Percentiles rank a stretch among this genome's conserved stretches.
phyloP scores from a whole-genome alignment of 176 grass and related monocot species.

The Lolium perenne region DNA sequence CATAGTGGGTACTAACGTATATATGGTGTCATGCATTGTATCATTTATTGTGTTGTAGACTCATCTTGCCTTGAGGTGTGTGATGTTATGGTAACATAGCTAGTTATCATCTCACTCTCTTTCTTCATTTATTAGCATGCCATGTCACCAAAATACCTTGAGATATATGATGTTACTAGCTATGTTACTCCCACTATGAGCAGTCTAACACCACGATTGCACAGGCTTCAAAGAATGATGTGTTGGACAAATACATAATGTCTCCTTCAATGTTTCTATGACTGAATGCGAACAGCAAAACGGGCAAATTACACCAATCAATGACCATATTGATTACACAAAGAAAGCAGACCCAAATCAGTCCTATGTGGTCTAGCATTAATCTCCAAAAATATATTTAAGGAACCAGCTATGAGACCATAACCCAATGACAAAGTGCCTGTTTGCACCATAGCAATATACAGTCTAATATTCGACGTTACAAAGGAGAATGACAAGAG shows the following conservation, averaged over 20 bases:
- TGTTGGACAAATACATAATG: background rate
- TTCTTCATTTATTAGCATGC: too few relatives aligned
- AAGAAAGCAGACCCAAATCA: background rate
- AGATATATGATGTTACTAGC: too few relatives aligned
- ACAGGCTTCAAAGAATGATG: background rate
- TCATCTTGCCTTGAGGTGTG: too few relatives aligned
- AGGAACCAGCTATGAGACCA: background rate
- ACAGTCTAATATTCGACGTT: background rate
- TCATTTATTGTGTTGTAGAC: too few relatives aligned
- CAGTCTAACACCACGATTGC: background rate
- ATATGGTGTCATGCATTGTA: too few relatives aligned
- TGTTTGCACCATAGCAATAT: background rate
- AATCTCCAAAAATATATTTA: background rate
- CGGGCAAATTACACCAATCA: background rate
- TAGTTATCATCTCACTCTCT: too few relatives aligned
- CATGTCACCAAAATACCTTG: too few relatives aligned
- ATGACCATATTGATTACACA: background rate
- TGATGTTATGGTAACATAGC: too few relatives aligned
- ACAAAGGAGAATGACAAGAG: background rate
- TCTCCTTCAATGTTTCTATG: background rate
- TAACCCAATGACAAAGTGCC: background rate
- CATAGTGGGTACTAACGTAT: too few relatives aligned
- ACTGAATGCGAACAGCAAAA: background rate
- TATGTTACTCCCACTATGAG: too few relatives aligned
- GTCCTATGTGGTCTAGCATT: background rate